Evolutionary conservation across 148 eudicot species (phyloP).

Genomic region (Nyssa sinensis): DNA sequence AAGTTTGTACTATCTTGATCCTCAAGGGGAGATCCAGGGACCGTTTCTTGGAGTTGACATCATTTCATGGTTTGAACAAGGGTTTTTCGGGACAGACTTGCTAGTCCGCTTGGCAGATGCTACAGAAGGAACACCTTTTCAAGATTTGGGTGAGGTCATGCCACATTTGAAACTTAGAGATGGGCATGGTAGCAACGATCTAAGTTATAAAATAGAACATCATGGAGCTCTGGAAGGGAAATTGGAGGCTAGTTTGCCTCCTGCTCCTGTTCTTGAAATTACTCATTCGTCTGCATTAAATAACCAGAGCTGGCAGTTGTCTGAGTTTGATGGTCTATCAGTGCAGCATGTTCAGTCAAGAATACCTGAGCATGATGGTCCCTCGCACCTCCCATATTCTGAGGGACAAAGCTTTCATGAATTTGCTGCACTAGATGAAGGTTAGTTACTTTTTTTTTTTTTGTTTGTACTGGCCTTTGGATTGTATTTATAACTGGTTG

Average conservation of each 20-base stretch:
- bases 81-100: conserved; percentile 82
- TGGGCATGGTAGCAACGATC: conserved; percentile 33
- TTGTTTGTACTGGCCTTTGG: neutral
- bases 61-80: conserved; percentile 96
- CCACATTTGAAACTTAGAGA: conserved; percentile 61
- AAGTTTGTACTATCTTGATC: conserved; percentile 75
- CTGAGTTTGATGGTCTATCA: conserved; percentile 41
- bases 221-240: conserved; percentile 24
- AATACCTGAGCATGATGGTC: conserved; percentile 37
- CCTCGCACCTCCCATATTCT: conserved; percentile 31
- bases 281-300: conserved; percentile 27
- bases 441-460: conserved; percentile 11
- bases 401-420: conserved; percentile 51
- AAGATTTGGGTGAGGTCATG: conserved; percentile 79
- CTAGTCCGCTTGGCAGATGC: conserved; percentile 81
- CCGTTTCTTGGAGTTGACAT: conserved; percentile 96
- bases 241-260: conserved; percentile 19
- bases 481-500: neutral
- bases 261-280: conserved; percentile 35
- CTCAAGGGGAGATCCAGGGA: conserved; percentile 97
- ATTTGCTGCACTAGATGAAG: conserved; percentile 64
- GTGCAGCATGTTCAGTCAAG: conserved; percentile 37
- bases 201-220: conserved; percentile 30
- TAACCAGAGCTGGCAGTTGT: conserved; percentile 44
- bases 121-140: conserved; percentile 64